Evolutionary conservation across 345 rosid species (phyloP).

Genomic region (thale cress (Arabidopsis thaliana)): TAIR10.1 NC_003074.8:9636001-9636500

Average conservation of each 20-base stretch:
- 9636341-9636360: not conserved
- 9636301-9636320: too few species aligned
- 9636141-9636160: constrained; percentile 43
- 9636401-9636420: too few species aligned
- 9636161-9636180: constrained; percentile 58
- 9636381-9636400: too few species aligned
- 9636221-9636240: not conserved
- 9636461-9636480: too few species aligned
- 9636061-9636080: constrained; percentile 42
- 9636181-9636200: constrained; percentile 44
- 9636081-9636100: constrained; percentile 48
- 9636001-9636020: not conserved
- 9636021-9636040: constrained; percentile 54
- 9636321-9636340: not conserved
- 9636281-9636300: not conserved
- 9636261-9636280: not conserved
- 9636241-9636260: constrained; percentile 7
- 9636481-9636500: too few species aligned
- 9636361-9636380: too few species aligned
- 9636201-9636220: constrained; percentile 7
- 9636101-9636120: constrained; percentile 54
- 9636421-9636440: too few species aligned
- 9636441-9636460: too few species aligned
- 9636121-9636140: constrained; percentile 50
- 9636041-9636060: constrained; percentile 60